These are phyloP conservation scores for Blastocystis sp. DNA, from an alignment of 352 stramenopile genomes.

Conservation along the genomic window DNA sequence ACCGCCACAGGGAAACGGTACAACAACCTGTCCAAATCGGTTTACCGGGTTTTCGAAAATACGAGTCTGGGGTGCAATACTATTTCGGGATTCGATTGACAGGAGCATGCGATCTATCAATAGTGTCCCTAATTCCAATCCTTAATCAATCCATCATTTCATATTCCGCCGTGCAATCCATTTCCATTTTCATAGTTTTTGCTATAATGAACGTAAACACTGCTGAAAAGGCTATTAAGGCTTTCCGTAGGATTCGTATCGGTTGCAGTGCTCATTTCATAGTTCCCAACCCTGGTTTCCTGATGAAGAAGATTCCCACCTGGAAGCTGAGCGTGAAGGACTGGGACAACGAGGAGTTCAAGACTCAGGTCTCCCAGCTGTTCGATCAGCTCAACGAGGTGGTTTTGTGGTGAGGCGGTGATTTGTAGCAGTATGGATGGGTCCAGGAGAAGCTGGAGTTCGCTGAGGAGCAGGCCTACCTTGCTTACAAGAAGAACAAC, in stretches of 20 bases:
- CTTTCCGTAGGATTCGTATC: background rate
- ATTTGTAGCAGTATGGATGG: slow-evolving; percentile 50
- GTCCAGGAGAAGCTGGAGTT: slow-evolving; percentile 46
- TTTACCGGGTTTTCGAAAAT: too few relatives aligned
- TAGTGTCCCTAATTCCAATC: too few relatives aligned
- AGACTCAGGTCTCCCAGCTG: background rate
- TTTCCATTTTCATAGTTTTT: background rate
- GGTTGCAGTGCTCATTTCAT: background rate
- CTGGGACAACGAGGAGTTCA: slow-evolving; percentile 42
- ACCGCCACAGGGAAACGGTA: too few relatives aligned
- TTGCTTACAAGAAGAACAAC: slow-evolving; percentile 47
- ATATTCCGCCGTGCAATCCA: background rate
- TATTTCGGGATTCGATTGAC: too few relatives aligned
- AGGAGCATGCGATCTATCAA: too few relatives aligned
- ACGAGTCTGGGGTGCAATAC: background rate
- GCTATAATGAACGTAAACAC: slow-evolving; percentile 3
- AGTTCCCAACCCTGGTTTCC: slow-evolving; percentile 42
- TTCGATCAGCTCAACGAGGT: slow-evolving; percentile 53
- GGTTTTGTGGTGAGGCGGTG: background rate
- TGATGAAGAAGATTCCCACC: slow-evolving; percentile 51
- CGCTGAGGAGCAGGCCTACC: slow-evolving; percentile 32
- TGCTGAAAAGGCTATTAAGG: slow-evolving; percentile 52
- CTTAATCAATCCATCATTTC: background rate
- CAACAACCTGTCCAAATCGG: too few relatives aligned
- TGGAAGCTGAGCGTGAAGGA: slow-evolving; percentile 50